Evolutionary conservation across 2,329 filamentous ascomycete species (phyloP), one percentile per base, ranked within the genome.

Genomic region (Colletotrichum nymphaeae): DNA sequence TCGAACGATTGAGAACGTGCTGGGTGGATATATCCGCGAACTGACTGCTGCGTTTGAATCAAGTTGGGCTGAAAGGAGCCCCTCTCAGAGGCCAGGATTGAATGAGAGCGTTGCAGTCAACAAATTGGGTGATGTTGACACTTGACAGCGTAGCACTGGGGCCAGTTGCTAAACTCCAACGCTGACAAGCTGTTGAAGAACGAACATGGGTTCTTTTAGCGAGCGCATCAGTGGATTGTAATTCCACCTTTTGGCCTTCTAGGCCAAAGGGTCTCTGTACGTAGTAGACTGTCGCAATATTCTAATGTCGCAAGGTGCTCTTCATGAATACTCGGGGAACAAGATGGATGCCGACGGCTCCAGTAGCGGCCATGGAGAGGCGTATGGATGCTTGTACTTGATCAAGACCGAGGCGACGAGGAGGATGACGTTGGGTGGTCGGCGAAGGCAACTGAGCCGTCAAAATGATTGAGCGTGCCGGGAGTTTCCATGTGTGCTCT

Each of bases 151-250:
- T 65, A 46, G 30, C 42, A 46, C 55, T 53, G 56, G 63, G 26
- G 55, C 58, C 68, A 35, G 32, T 35, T 12, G 32, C 11, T 12
- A 46, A 67, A 55, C 30, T 30, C 42, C 30, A 26, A 59, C 14
- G 30, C 42, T 42, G 37, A 7, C 14, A 19, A n/a, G 42, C n/a
- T 28, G n/a, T 26, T 19, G 46, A 57, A 56, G 37, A 62, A 26
- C 35, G 53, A 59, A 49, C 59, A 58, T 28, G 59, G 67, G 46
- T 30, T 35, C 52, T 24, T 69, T 69, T 52, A 63, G 59, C 69
- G 58, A 72, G 69, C 69, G 65, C 65, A 69, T 72, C 65, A 55
- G 57, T 69, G 58, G 69, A 59, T 42, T 42, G 37, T 3, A 49
- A 52, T 49, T 57, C 30, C 22, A 30, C 42, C 28, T 37, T 64